phyloP scores from a whole-genome alignment of 108 stramenopile genomes.

The Tribonema minus region DNA sequence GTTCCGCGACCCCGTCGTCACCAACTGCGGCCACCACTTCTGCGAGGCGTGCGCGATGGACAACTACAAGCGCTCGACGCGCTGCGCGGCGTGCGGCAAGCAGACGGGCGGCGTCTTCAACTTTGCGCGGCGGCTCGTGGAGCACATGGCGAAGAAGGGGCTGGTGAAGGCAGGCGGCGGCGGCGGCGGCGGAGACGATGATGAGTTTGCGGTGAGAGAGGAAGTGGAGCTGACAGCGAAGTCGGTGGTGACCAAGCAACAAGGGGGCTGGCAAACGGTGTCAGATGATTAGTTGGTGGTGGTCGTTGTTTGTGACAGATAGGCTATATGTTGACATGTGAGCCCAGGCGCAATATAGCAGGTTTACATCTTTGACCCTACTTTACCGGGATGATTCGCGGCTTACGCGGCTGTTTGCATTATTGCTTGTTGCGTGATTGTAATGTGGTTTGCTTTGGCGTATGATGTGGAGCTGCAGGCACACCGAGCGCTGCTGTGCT shows the following conservation, averaged over 20 bases:
- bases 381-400: no score
- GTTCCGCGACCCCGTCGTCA: constrained; percentile 87
- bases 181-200: no score
- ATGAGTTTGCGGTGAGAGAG: constrained; percentile 32
- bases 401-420: no score
- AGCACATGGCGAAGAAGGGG: constrained; percentile 17
- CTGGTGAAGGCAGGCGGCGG: constrained; percentile 26
- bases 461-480: no score
- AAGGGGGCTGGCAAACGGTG: constrained; percentile 12
- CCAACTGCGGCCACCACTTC: constrained; percentile 86
- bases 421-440: no score
- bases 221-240: constrained; percentile 23
- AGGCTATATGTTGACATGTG: no score
- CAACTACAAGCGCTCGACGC: constrained; percentile 47
- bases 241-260: background rate
- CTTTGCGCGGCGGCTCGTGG: constrained; percentile 12
- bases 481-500: no score
- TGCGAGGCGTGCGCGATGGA: constrained; percentile 75
- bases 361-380: no score
- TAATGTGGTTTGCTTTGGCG: no score
- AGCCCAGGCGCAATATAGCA: no score
- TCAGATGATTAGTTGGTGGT: no score
- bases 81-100: constrained; percentile 82
- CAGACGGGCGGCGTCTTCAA: constrained; percentile 52
- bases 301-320: no score